Evolutionary conservation across 2,329 filamentous ascomycete species (phyloP), one percentile per base, ranked within the genome.

Genomic region (Colletotrichum incanum): DNA sequence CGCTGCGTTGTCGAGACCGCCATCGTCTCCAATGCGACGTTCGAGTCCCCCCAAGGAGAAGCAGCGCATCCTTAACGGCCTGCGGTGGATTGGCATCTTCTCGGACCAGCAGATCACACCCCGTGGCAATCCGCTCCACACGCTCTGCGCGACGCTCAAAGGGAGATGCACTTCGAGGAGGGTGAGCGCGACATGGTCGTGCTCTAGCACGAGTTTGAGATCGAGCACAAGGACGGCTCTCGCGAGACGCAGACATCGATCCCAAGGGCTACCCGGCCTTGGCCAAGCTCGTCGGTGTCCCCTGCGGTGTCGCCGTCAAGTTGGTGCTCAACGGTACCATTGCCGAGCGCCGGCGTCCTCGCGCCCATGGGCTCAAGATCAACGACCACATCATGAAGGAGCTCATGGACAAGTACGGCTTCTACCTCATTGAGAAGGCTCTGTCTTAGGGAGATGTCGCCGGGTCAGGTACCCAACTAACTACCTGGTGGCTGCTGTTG

Each of bases 81-180:
- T 96, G 45, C 87, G 89, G 76, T 96, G 94, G 94, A 86, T 93
- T 75, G 89, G 88, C 39, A 80, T 91, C 74, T 93, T 94, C 84
- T 92, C 90, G 54, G 88, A 91, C 75, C 88, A 90, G 79, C 85
- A 89, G 80, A 94, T 93, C 79, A 92, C 85, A 7, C 92, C 94
- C 37, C 87, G 90, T 67, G 93, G 91, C 66, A 98, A 94, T 86
- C 93, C 94, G 5, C 89, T 98, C 31, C 95, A 98, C 82, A 96
- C 93, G n/a, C 90, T 98, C 49, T 37, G 34, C 34, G 34, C 34
- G 34, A 37, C 34, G 34, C 34, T 98, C 94, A 97, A 87, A 85
- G 93, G 87, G 97, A 97, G 91, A 97, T 97, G 94, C 90, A 93
- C 83, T 98, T 92, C 82, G 93, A 90, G 79, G 87, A 93, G 77